A percentile compares a stretch with the other conserved stretches of the same genome.
Conservation (phyloP, 73 alveolate genomes). For the Paramecium bursaria region DNA sequence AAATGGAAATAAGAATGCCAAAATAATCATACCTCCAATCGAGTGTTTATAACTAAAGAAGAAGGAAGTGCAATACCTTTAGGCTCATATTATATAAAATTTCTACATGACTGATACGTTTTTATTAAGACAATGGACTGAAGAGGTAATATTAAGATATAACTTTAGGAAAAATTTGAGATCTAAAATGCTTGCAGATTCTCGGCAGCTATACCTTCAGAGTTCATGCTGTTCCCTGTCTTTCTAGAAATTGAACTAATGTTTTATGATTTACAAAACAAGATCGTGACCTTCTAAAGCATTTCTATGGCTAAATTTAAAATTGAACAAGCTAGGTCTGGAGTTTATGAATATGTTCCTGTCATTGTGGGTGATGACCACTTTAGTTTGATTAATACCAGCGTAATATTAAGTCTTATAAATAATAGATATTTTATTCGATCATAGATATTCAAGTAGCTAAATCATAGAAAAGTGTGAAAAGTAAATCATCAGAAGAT, state of each 20-base stretch:
- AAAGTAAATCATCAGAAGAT: not conserved
- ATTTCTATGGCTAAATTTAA: conserved; percentile 41
- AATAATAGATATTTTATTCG: not conserved
- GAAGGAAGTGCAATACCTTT: conserved; percentile 4
- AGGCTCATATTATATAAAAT: conserved; percentile 10
- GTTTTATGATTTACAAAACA: conserved; percentile 42
- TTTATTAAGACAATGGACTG: conserved; percentile 50
- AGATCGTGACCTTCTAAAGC: conserved; percentile 24
- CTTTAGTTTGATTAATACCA: conserved; percentile 22
- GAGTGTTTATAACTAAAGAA: conserved; percentile 14
- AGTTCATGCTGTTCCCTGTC: not conserved
- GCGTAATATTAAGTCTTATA: not conserved
- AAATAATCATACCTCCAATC: conserved; percentile 42
- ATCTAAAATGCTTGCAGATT: conserved; percentile 50
- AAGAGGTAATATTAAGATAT: not conserved
- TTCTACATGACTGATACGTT: conserved; percentile 50
- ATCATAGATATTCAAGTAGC: conserved; percentile 7
- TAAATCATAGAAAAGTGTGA: not conserved
- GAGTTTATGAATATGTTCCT: conserved; percentile 57
- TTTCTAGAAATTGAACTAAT: conserved; percentile 42
- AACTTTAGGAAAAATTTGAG: conserved; percentile 49
- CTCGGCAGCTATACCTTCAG: conserved; percentile 26
- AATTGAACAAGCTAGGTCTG: conserved; percentile 8
- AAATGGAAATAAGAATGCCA: conserved; percentile 20
- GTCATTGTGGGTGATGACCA: conserved; percentile 45